Conservation (phyloP, 257 asterid species). For the Gynochthodes officinalis region DNA sequence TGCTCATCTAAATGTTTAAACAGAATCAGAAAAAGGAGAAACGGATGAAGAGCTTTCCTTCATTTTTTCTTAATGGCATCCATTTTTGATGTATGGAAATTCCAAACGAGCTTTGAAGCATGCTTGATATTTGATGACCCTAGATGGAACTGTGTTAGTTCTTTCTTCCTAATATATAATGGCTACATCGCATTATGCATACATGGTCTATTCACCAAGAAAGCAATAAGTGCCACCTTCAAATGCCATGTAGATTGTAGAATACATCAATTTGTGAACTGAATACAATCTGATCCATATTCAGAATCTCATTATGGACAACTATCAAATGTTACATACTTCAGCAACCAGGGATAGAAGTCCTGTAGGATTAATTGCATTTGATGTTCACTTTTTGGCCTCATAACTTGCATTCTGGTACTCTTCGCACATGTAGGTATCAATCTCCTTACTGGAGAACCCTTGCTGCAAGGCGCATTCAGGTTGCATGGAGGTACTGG, state of each 20-base stretch:
- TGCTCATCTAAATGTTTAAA: background rate
- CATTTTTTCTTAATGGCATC: background rate
- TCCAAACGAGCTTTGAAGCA: background rate
- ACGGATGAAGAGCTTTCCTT: background rate
- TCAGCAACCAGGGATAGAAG: background rate
- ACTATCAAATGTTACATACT: background rate
- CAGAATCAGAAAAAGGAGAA: background rate
- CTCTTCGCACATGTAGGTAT: constrained; percentile 34
- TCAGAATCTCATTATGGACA: background rate
- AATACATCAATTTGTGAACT: background rate
- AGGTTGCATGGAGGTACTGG: constrained; percentile 82
- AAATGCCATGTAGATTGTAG: too few species aligned
- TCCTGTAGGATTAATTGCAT: background rate
- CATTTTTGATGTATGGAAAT: background rate
- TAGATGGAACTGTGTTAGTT: background rate
- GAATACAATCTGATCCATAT: background rate
- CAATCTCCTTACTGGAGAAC: constrained; percentile 83
- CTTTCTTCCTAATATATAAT: too few species aligned
- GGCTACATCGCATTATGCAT: too few species aligned
- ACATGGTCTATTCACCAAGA: background rate
- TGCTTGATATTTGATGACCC: background rate
- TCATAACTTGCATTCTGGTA: background rate
- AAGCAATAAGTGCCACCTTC: background rate
- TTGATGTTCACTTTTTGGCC: background rate
- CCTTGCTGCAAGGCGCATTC: constrained; percentile 65